Evolutionary conservation across 2,329 filamentous ascomycete species (phyloP).

Genomic region (Aschersonia sp.): DNA sequence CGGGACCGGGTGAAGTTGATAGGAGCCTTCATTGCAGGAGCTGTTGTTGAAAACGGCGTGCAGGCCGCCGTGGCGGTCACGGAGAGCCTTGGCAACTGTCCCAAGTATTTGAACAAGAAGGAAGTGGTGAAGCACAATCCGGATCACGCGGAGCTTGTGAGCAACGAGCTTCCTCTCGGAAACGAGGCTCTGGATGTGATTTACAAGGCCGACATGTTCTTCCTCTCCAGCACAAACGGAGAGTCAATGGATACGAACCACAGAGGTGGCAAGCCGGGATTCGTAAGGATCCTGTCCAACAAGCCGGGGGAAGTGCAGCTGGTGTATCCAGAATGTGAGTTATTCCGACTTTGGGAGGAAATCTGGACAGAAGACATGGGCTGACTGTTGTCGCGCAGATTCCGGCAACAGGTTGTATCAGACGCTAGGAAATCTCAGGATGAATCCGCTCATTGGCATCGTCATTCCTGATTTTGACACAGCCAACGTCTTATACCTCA

Average conservation of each 20-base stretch:
- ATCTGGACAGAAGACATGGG: neutral
- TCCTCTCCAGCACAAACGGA: slow-evolving; percentile 54
- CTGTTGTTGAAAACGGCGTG: slow-evolving; percentile 26
- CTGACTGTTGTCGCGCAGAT: slow-evolving; percentile 18
- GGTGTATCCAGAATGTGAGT: slow-evolving; percentile 59
- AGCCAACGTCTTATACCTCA: slow-evolving; percentile 60
- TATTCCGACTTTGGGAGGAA: neutral
- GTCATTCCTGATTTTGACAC: slow-evolving; percentile 61
- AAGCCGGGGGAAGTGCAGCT: slow-evolving; percentile 32
- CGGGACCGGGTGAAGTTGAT: slow-evolving; percentile 60
- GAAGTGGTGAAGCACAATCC: slow-evolving; percentile 34
- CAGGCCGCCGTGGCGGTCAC: slow-evolving; percentile 54
- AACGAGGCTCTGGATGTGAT: slow-evolving; percentile 44
- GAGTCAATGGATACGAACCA: slow-evolving; percentile 73
- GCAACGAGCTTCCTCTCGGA: slow-evolving; percentile 28
- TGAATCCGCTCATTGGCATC: slow-evolving; percentile 53
- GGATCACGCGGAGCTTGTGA: slow-evolving; percentile 31
- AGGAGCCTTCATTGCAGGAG: slow-evolving; percentile 52
- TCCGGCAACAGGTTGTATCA: slow-evolving; percentile 77
- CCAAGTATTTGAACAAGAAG: slow-evolving; percentile 75
- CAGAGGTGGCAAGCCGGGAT: slow-evolving; percentile 60
- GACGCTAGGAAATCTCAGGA: slow-evolving; percentile 61
- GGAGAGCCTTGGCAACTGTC: slow-evolving; percentile 68
- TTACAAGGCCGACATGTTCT: slow-evolving; percentile 56
- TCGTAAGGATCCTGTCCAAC: slow-evolving; percentile 54